phyloP scores from a whole-genome alignment of 306 rosid genomes.

The Sicyos baderoa region DNA sequence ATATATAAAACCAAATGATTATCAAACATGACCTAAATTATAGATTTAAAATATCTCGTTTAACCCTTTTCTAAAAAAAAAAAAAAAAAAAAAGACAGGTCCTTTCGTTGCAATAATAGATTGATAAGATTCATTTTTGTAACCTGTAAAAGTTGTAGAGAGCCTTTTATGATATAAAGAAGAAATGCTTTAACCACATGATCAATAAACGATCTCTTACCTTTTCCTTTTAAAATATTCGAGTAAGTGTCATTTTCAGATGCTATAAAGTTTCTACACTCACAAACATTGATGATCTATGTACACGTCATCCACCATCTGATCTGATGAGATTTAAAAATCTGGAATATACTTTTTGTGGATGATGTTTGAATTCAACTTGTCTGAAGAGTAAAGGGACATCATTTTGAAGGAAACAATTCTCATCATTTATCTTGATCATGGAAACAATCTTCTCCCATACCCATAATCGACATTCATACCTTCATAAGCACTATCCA shows the following conservation, averaged over 20 bases:
- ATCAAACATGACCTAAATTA: no score
- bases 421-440: background rate
- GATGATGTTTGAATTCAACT: conserved; percentile 14
- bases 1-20: no score
- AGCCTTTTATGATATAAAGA: conserved; percentile 19
- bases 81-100: background rate
- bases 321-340: conserved; percentile 14
- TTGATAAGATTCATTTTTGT: conserved; percentile 13
- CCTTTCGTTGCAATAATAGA: conserved; percentile 17
- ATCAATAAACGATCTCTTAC: conserved; percentile 6
- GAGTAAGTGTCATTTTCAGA: conserved; percentile 18
- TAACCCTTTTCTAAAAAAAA: background rate
- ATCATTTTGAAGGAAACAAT: conserved; percentile 14
- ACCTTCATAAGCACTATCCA: no score
- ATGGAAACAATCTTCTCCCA: no score
- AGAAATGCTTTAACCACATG: conserved; percentile 12
- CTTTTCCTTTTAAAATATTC: conserved; percentile 8
- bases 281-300: conserved; percentile 5
- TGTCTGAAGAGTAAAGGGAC: conserved; percentile 16
- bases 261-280: conserved; percentile 5
- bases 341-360: conserved; percentile 15
- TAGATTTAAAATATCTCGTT: background rate
- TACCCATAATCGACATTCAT: no score
- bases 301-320: conserved; percentile 15
- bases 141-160: conserved; percentile 9